phyloP scores from a whole-genome alignment of 345 rosid species.

The Sonneratia alba region DNA sequence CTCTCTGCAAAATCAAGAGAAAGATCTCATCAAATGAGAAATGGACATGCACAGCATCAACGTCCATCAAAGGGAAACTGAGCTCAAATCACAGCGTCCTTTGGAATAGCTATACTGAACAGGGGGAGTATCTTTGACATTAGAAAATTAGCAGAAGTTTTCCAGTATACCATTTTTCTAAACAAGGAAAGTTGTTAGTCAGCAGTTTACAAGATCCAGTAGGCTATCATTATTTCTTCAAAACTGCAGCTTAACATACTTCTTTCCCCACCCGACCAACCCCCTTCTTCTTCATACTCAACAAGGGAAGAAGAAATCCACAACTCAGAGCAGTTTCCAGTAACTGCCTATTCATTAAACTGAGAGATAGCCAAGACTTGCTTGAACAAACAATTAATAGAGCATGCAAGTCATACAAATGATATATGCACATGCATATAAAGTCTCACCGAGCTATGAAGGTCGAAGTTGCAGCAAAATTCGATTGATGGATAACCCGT shows the following conservation, averaged over 20 bases:
- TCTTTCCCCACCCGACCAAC: background rate
- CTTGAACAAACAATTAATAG: background rate
- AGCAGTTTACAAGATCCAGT: background rate
- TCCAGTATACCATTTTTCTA: background rate
- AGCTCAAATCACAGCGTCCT: background rate
- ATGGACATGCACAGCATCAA: background rate
- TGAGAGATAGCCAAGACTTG: background rate
- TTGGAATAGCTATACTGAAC: background rate
- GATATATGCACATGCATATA: background rate
- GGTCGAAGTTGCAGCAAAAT: conserved; percentile 92
- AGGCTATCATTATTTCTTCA: background rate
- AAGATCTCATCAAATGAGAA: background rate
- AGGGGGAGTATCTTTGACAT: background rate
- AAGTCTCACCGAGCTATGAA: conserved; percentile 84
- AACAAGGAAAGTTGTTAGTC: background rate
- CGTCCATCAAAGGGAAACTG: background rate
- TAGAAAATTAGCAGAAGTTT: background rate
- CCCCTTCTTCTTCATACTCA: background rate
- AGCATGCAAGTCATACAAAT: background rate
- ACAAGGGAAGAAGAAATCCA: background rate
- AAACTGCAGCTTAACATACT: background rate
- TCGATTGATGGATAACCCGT: conserved; percentile 79
- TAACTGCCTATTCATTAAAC: background rate
- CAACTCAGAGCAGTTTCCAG: background rate
- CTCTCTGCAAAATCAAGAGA: conserved; percentile 44